Evolutionary conservation across 805 yeast species (phyloP).

Genomic region (Kodamaea fukazawae): DNA sequence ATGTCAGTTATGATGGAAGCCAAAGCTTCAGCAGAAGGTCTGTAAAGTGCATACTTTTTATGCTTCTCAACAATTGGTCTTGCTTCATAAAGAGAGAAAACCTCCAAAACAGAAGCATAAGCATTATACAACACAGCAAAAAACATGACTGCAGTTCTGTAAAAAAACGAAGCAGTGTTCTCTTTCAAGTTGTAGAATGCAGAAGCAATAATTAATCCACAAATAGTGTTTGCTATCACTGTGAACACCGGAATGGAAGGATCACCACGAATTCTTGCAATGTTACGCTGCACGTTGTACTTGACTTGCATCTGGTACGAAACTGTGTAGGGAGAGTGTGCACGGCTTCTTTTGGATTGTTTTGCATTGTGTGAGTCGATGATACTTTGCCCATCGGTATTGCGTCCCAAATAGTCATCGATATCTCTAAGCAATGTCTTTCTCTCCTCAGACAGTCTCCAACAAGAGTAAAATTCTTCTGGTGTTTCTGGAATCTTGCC

Average conservation of each 20-base stretch:
- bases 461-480: conserved; percentile 55
- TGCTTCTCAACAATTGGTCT: conserved; percentile 71
- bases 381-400: conserved; percentile 11
- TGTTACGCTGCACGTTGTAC: conserved; percentile 53
- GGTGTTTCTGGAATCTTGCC: conserved; percentile 53
- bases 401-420: conserved; percentile 36
- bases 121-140: conserved; percentile 61
- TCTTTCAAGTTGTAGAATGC: conserved; percentile 51
- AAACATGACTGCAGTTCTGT: conserved; percentile 63
- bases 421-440: conserved; percentile 38
- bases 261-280: conserved; percentile 55
- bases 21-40: conserved; percentile 71
- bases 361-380: conserved; percentile 29
- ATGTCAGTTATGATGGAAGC: conserved; percentile 59
- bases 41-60: conserved; percentile 66
- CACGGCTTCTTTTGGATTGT: conserved; percentile 38
- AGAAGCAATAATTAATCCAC: conserved; percentile 61
- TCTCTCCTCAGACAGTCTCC: conserved; percentile 58
- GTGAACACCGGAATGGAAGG: conserved; percentile 52
- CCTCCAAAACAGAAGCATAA: conserved; percentile 58
- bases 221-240: conserved; percentile 50
- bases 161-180: conserved; percentile 54
- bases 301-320: conserved; percentile 29
- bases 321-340: conserved; percentile 36
- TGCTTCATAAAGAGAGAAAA: conserved; percentile 54